A percentile compares a stretch with the other conserved stretches of the same genome.
These are phyloP conservation scores for Tilletia walkeri DNA, from an alignment of 1,284 basidiomycete species.

Conservation along the genomic window DNA sequence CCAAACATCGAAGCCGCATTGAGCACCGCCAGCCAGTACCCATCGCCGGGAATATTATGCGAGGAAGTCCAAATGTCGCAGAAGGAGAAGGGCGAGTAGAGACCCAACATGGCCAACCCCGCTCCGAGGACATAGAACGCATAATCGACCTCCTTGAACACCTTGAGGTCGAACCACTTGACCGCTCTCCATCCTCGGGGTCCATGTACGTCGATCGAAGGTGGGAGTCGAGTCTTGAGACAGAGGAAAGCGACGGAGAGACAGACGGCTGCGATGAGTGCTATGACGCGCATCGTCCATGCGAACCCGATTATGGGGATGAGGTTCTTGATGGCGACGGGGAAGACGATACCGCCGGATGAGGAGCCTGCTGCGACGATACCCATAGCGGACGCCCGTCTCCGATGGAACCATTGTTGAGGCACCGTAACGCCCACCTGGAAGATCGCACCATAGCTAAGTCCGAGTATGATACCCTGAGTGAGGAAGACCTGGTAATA, in stretches of 20 bases:
- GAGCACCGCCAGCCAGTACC: slow-evolving; percentile 40
- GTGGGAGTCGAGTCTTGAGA: slow-evolving; percentile 21
- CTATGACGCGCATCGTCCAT: slow-evolving; percentile 38
- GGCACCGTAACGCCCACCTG: slow-evolving; percentile 16
- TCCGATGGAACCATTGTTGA: slow-evolving; percentile 18
- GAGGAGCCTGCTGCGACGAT: slow-evolving; percentile 33
- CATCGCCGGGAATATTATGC: slow-evolving; percentile 16
- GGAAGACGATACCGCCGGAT: slow-evolving; percentile 42
- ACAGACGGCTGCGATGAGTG: slow-evolving; percentile 35
- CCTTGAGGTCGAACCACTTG: slow-evolving; percentile 20
- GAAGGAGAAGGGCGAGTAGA: slow-evolving; percentile 39
- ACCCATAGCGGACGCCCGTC: slow-evolving; percentile 2
- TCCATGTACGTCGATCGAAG: neutral
- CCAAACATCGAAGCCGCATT: slow-evolving; percentile 47
- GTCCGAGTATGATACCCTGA: too few relatives aligned
- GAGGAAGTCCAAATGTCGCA: slow-evolving; percentile 38
- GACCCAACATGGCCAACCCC: slow-evolving; percentile 22
- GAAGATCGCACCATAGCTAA: neutral
- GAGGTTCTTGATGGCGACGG: slow-evolving; percentile 36
- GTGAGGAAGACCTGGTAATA: too few relatives aligned
- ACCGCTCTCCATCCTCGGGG: slow-evolving; percentile 22
- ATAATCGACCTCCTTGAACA: slow-evolving; percentile 20
- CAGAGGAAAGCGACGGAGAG: slow-evolving; percentile 20
- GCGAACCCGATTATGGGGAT: slow-evolving; percentile 36
- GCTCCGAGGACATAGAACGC: slow-evolving; percentile 20